A percentile compares a stretch with the other conserved stretches of the same genome.
phyloP scores from a whole-genome alignment of 208 protist genomes.

The Leishmania guyanensis region DNA sequence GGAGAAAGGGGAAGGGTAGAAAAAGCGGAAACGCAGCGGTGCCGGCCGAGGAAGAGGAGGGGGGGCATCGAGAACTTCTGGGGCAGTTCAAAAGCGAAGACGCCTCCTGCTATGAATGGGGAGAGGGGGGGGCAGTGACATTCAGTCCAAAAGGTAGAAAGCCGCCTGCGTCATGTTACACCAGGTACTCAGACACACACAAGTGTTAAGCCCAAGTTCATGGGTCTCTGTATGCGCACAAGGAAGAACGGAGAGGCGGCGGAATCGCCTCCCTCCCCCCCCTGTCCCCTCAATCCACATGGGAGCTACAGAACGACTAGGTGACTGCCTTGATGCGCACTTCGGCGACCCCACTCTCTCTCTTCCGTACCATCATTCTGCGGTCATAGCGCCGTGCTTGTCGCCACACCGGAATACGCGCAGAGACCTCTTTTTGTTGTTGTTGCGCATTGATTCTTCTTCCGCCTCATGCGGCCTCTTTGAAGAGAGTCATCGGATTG shows the following conservation, averaged over 20 bases:
- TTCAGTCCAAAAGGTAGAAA: neutral
- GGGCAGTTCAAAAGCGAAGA: neutral
- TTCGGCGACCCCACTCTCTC: neutral
- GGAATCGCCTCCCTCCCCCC: neutral
- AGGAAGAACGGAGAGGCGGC: neutral
- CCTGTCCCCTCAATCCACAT: neutral
- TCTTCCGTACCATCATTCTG: neutral
- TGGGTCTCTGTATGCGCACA: neutral
- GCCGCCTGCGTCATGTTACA: neutral
- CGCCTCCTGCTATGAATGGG: neutral
- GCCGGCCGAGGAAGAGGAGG: neutral
- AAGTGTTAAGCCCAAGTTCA: neutral
- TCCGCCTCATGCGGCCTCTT: neutral
- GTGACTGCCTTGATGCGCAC: neutral
- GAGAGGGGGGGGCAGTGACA: neutral
- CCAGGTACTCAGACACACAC: neutral
- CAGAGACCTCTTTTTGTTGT: neutral
- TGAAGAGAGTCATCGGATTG: neutral
- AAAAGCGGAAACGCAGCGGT: neutral
- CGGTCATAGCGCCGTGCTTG: neutral
- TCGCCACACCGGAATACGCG: neutral
- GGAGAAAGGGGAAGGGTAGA: neutral
- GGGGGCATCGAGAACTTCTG: neutral
- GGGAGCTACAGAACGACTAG: neutral
- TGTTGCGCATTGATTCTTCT: neutral